Evolutionary conservation across 352 stramenopile species (phyloP), one percentile per base, ranked within the genome.

Genomic region (Pythium dissimile): DNA sequence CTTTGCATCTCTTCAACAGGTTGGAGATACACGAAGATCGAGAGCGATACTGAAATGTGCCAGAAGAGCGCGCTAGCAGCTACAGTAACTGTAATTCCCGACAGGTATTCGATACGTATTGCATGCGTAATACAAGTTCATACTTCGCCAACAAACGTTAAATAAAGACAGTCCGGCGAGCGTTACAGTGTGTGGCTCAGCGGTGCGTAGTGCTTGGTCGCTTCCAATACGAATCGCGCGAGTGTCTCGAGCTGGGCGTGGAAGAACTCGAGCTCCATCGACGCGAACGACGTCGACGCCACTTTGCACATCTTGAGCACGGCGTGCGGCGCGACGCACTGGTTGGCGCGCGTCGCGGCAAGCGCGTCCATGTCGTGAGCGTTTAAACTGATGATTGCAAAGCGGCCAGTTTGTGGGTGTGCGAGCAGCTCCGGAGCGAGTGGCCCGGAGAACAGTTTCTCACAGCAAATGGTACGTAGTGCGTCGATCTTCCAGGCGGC

Each of bases 171-270:
- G 10, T 6, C 23, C 24, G 13, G 11, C 5, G 7, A 21, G 35
- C 18, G 5, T 55, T 34, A 64, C 24, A 64, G 41, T 21, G 27
- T 37, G 38, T 71, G 48, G 31, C 52, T 53, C 24, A 76, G 48
- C 10, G 64, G 38, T 11, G 52, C 59, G 42, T 67, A 64, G 38
- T 64, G 64, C 21, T 35, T 43, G 1, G 37, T 54, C 24, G 67
- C 64, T 30, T 73, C 54, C 6, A 56, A 58, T 10, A 80, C 46
- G 34, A 80, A 75, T 12, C 46, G 45, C 3, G 37, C 46, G 1
- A 84, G 28, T 24, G 35, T 49, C 46, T 72, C 45, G 8, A 84
- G 60, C 28, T 78, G 74, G 0, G 43, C 48, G 30, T 73, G 55
- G 54, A 84, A 81, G 1, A 50, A 37, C 21, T 77, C 72, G 0